Percentiles rank a stretch among this genome's conserved stretches.
phyloP scores from a whole-genome alignment of 129 eudicot genomes.

The Solidago caesia region DNA sequence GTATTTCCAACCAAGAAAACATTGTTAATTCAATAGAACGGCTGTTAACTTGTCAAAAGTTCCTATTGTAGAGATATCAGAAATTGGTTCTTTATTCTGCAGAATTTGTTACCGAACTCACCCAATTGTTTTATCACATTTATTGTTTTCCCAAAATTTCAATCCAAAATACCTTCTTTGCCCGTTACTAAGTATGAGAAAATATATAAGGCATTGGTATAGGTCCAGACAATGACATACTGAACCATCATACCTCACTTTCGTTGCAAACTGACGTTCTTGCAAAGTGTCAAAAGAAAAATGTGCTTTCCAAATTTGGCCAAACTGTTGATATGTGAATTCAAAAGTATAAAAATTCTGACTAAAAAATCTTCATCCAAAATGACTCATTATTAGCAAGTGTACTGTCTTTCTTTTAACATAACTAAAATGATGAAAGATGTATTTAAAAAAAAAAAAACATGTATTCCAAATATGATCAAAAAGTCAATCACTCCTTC shows the following conservation, averaged over 20 bases:
- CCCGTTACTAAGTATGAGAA: background rate
- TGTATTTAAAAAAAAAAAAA: background rate
- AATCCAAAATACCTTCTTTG: constrained; percentile 4
- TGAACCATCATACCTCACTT: background rate
- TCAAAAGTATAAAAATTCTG: background rate
- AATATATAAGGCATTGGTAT: constrained; percentile 3
- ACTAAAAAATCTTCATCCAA: background rate
- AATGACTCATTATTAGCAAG: background rate
- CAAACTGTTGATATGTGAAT: background rate
- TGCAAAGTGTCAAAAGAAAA: background rate
- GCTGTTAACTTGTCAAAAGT: background rate
- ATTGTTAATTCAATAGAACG: constrained; percentile 20
- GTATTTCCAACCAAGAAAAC: constrained; percentile 40
- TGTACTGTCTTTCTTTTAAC: background rate
- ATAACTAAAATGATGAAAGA: background rate
- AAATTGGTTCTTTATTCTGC: background rate
- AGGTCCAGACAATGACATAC: background rate
- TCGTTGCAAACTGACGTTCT: background rate
- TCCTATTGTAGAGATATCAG: background rate
- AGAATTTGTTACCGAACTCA: background rate
- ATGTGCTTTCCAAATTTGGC: background rate
- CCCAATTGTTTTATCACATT: background rate
- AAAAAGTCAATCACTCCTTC: background rate
- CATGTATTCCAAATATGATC: background rate
- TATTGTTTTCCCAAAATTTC: background rate